These are phyloP conservation scores for Rosa lucieae DNA, from an alignment of 306 rosid species.

Conservation along the genomic window DNA sequence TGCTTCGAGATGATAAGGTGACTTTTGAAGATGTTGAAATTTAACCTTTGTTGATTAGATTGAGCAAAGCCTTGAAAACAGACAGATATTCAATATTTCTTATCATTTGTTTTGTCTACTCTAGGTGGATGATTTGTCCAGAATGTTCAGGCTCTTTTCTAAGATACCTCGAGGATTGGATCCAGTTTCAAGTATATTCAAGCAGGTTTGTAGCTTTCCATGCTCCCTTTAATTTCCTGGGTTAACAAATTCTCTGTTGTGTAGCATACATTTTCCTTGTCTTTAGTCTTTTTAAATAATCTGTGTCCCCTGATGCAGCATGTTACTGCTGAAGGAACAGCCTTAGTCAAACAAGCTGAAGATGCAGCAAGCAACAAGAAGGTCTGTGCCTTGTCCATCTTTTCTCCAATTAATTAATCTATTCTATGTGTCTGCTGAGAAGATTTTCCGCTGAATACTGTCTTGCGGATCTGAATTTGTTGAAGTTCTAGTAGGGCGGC, in stretches of 20 bases:
- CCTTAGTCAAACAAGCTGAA: constrained; percentile 93
- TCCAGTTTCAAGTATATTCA: constrained; percentile 85
- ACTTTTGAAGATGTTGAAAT: background rate
- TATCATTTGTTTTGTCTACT: constrained; percentile 13
- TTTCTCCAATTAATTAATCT: background rate
- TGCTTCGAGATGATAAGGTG: constrained; percentile 60
- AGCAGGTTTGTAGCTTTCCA: constrained; percentile 59
- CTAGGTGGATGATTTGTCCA: constrained; percentile 85
- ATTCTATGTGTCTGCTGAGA: background rate
- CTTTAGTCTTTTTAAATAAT: constrained; percentile 3
- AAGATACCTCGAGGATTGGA: constrained; percentile 88
- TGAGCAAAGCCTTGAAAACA: constrained; percentile 2
- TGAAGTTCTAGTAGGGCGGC: background rate
- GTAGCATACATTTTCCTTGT: constrained; percentile 7
- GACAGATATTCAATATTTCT: constrained; percentile 7
- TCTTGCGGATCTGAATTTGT: background rate
- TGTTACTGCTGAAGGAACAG: constrained; percentile 90
- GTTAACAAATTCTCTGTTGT: background rate
- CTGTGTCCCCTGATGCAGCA: constrained; percentile 54
- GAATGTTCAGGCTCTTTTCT: constrained; percentile 97
- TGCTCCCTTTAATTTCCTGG: constrained; percentile 13
- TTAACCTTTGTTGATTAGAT: constrained; percentile 1
- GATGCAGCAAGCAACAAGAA: constrained; percentile 93
- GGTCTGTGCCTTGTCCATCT: constrained; percentile 43
- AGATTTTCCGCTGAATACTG: background rate